phyloP scores from a whole-genome alignment of 306 rosid genomes.

The Coriaria nepalensis region DNA sequence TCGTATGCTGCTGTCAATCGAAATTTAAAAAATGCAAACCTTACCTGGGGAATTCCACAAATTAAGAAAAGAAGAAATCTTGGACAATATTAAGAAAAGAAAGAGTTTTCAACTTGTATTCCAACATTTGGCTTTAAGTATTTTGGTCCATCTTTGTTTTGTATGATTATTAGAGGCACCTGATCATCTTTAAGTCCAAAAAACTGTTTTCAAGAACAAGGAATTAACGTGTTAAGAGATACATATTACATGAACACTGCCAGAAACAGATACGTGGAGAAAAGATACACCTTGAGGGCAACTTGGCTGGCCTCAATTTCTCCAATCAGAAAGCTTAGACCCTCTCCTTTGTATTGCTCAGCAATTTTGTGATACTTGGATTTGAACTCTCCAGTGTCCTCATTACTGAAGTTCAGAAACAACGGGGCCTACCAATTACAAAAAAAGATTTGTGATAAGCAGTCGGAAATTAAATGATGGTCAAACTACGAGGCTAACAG shows the following conservation, averaged over 20 bases:
- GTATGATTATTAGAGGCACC: conserved; percentile 64
- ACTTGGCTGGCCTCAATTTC: conserved; percentile 60
- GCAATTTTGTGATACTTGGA: conserved; percentile 63
- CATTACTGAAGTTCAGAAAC: conserved; percentile 60
- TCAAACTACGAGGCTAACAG: too few relatives aligned
- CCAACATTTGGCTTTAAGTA: conserved; percentile 60
- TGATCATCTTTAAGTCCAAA: conserved; percentile 82
- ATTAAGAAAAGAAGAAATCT: neutral
- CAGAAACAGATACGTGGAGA: neutral
- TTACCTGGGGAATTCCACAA: neutral
- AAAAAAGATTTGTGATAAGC: conserved; percentile 12
- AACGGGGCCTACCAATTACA: conserved; percentile 60
- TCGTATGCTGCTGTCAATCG: neutral
- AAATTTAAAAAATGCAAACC: neutral
- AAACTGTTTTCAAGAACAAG: conserved; percentile 34
- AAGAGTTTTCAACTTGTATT: conserved; percentile 51
- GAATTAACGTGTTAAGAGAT: conserved; percentile 12
- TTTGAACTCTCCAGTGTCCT: conserved; percentile 46
- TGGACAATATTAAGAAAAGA: neutral
- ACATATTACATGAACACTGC: neutral
- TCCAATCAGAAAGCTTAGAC: conserved; percentile 64
- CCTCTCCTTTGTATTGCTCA: conserved; percentile 44
- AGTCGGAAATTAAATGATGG: too few relatives aligned
- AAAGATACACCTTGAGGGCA: conserved; percentile 68
- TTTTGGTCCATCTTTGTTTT: conserved; percentile 51